phyloP scores from a whole-genome alignment of 2,329 filamentous ascomycete genomes.

The Aureobasidium subglaciale region DNA sequence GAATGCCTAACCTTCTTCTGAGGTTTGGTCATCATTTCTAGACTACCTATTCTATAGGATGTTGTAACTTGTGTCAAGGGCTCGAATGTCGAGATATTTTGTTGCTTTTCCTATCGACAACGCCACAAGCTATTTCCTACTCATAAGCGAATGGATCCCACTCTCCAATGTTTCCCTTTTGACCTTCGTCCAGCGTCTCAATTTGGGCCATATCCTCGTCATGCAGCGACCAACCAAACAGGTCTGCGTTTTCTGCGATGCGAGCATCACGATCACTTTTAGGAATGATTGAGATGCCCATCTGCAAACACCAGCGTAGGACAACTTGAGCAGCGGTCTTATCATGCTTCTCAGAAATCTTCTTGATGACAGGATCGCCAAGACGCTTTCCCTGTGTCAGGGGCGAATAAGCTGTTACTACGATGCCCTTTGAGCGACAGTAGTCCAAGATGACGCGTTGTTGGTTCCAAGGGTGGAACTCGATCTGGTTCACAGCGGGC shows the following conservation, averaged over 20 bases:
- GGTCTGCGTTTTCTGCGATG: constrained; percentile 30
- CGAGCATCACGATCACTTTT: constrained; percentile 33
- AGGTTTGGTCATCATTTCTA: too few species aligned
- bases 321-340: constrained; percentile 68
- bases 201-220: constrained; percentile 29
- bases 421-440: constrained; percentile 48
- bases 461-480: constrained; percentile 64
- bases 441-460: constrained; percentile 49
- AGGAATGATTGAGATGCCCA: constrained; percentile 50
- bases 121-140: too few species aligned
- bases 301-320: constrained; percentile 72
- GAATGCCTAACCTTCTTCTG: too few species aligned
- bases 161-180: constrained; percentile 17
- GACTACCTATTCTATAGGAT: too few species aligned
- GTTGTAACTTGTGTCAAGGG: too few species aligned
- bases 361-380: constrained; percentile 56
- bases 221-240: constrained; percentile 32
- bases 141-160: constrained; percentile 20
- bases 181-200: constrained; percentile 28
- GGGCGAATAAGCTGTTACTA: constrained; percentile 54
- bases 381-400: constrained; percentile 60
- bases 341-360: constrained; percentile 60
- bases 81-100: neutral
- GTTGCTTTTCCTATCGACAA: too few species aligned
- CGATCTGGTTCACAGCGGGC: constrained; percentile 61